Evolutionary conservation across 1,139 yeast genomes (phyloP), one percentile per base, ranked within the genome.

Genomic region (Magnusiomyces magnusii): DNA sequence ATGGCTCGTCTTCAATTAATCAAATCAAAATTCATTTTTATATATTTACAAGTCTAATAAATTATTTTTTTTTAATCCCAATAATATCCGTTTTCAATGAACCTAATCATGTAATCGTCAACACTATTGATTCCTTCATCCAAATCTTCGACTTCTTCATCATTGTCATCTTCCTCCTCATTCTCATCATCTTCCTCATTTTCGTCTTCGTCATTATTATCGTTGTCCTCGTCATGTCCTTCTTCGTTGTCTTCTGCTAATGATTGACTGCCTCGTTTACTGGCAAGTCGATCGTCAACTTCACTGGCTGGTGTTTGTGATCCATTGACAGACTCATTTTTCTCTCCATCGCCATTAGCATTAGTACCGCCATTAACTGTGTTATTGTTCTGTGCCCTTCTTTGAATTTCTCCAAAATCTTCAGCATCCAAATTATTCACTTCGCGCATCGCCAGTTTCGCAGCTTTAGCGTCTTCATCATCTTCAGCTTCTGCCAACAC

Each of bases 81-180:
- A 68, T 84, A 87, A 68, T 77, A 82, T 0, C 97, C 97, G 61
- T 85, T 85, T 61, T 96, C 95, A 61, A 95, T 88, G 69, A 83
- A 89, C 62, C 92, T 78, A 64, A 95, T 83, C 99, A 95, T 95
- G 74, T 92, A 95, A 78, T 95, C 98, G 71, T 95, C 99, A 60
- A 93, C 82, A 71, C 91, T 97, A 3, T 96, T 96, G 57, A 88
- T 80, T 47, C 83, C 95, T 58, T 86, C 93, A 62, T 82, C 90
- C 58, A 85, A 90, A 23, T 76, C 79, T 60, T 81, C 86, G 17
- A 74, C 77, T 2, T 71, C 76, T 1, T 71, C 75, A 0, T 67
- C 73, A 21, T 76, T 71, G 1, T 63, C 68, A 2, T 58, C 63
- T 15, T 63, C 65, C 19, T 63, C 71, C 21, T 63, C 67, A 9